These are phyloP conservation scores for Penicillium coprophilum DNA, from an alignment of 495 filamentous ascomycete genomes.

Conservation along the genomic window DNA sequence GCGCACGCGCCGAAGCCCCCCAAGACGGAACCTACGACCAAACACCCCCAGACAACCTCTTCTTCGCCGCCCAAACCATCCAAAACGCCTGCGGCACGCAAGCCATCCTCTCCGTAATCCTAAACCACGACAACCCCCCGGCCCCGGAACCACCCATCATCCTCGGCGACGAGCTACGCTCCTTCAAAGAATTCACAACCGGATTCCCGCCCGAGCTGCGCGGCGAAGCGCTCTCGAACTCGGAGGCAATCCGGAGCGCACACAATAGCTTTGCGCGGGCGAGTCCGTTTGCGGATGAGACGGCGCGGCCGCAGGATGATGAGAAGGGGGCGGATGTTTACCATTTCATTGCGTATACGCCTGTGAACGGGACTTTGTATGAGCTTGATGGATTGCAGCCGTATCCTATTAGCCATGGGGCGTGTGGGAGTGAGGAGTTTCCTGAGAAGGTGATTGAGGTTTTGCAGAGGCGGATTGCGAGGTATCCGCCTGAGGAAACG, in stretches of 20 bases:
- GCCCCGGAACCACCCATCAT: conserved; percentile 20
- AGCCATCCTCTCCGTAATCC: conserved; percentile 85
- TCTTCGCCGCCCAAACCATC: conserved; percentile 97
- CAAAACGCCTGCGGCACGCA: conserved; percentile 99
- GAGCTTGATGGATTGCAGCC: conserved; percentile 95
- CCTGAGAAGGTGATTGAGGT: conserved; percentile 83
- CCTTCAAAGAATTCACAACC: conserved; percentile 90
- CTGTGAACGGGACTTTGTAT: conserved; percentile 76
- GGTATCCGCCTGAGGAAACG: conserved; percentile 86
- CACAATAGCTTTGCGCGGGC: conserved; percentile 92
- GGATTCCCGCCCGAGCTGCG: conserved; percentile 78
- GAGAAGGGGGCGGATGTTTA: conserved; percentile 73
- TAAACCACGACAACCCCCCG: conserved; percentile 67
- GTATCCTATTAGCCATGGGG: conserved; percentile 83
- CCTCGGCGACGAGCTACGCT: conserved; percentile 61
- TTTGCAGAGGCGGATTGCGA: conserved; percentile 74
- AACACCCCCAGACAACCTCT: conserved; percentile 65
- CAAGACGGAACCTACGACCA: conserved; percentile 77
- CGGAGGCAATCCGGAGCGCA: conserved; percentile 80
- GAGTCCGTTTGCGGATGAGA: conserved; percentile 90
- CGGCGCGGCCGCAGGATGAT: conserved; percentile 57
- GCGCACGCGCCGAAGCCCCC: conserved; percentile 58
- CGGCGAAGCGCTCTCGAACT: conserved; percentile 66
- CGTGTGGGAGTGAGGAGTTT: conserved; percentile 67
- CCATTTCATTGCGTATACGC: conserved; percentile 96